These are phyloP conservation scores for Pharus latifolius DNA, from an alignment of 176 grass and related monocot genomes.

Conservation along the genomic window DNA sequence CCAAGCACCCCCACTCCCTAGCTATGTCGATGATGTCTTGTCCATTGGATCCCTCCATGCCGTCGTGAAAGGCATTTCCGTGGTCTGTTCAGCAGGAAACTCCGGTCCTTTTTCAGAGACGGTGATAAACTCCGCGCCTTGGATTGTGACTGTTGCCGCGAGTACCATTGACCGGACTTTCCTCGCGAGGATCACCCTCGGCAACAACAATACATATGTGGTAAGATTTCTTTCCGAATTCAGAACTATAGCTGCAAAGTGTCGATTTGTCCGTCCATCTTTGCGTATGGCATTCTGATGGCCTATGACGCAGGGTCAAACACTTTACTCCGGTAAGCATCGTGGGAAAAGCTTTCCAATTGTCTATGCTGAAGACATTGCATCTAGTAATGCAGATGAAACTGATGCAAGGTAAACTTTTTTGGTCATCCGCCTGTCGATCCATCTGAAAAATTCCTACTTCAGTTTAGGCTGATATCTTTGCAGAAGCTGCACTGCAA, in stretches of 20 bases:
- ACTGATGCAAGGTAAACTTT: conserved; percentile 76
- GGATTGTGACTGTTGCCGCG: conserved; percentile 83
- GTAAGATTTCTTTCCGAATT: conserved; percentile 28
- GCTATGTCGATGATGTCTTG: conserved; percentile 79
- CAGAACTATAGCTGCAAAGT: background rate
- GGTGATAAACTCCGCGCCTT: conserved; percentile 81
- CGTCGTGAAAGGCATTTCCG: conserved; percentile 48
- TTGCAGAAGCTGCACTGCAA: conserved; percentile 86
- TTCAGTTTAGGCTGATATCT: conserved; percentile 33
- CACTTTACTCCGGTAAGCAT: conserved; percentile 59
- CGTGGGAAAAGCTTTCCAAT: conserved; percentile 29
- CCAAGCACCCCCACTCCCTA: conserved; percentile 79
- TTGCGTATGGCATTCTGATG: background rate
- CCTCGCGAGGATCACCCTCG: conserved; percentile 51
- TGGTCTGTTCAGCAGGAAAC: conserved; percentile 90
- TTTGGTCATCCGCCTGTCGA: background rate
- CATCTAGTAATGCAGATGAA: conserved; percentile 52
- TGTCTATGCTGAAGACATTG: conserved; percentile 89
- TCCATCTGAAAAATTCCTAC: background rate
- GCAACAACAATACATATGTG: conserved; percentile 63
- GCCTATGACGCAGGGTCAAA: conserved; percentile 56
- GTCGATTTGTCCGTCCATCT: background rate
- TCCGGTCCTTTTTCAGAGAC: conserved; percentile 82
- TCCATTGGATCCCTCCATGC: conserved; percentile 91
- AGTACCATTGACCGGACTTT: conserved; percentile 83